Evolutionary conservation across 202 grass and related monocot genomes (phyloP).

Genomic region (Panicum hallii): DNA sequence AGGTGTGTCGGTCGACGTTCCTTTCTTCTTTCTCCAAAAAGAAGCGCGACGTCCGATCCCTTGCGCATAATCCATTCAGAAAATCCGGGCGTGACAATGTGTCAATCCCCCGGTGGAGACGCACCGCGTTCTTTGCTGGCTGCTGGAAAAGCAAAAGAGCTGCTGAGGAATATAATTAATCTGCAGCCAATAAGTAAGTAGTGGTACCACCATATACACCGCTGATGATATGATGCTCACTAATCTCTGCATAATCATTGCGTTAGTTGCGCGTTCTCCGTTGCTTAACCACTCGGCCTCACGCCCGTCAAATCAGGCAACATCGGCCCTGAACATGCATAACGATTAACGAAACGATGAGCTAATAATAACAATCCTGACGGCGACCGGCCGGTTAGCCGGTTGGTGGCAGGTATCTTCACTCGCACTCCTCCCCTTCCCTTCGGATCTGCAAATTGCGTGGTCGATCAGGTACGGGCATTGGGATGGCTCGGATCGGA

Average conservation of each 20-base stretch:
- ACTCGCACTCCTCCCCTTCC: not conserved
- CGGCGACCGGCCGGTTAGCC: not conserved
- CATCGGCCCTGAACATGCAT: not conserved
- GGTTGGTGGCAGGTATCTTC: constrained; percentile 17
- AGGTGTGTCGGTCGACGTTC: too few species aligned
- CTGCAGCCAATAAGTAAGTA: too few species aligned
- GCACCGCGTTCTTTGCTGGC: too few species aligned
- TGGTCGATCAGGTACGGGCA: not conserved
- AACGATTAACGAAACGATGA: not conserved
- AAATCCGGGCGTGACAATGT: too few species aligned
- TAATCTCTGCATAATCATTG: constrained; percentile 38
- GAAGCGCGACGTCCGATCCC: too few species aligned
- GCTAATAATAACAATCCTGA: not conserved
- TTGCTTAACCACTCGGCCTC: constrained; percentile 33
- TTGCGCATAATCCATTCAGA: too few species aligned
- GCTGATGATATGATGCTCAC: not conserved
- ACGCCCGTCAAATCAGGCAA: not conserved
- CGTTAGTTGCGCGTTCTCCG: not conserved
- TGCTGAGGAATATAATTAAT: too few species aligned
- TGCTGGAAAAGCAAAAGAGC: too few species aligned
- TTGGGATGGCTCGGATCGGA: not conserved
- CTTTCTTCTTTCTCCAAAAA: too few species aligned
- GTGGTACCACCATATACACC: not conserved
- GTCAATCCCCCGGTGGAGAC: too few species aligned
- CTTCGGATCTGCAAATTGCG: not conserved